Conservation (phyloP, 257 asterid species). For the Solanum dulcamara region DNA sequence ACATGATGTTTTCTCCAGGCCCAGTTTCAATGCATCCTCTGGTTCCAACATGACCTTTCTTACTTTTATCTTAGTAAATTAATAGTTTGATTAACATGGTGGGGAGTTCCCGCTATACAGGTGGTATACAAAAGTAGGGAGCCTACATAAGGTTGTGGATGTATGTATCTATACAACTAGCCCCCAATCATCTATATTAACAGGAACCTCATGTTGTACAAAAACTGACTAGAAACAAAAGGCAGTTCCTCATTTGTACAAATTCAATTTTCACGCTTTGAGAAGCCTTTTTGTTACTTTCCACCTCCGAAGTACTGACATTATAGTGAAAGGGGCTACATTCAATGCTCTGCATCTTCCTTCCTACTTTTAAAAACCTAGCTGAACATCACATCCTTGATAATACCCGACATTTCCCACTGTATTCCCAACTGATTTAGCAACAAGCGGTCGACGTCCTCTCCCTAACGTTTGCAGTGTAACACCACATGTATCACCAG, state of each 20-base stretch:
- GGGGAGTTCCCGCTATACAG: not conserved
- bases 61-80: not conserved
- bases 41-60: not conserved
- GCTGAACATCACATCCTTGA: not conserved
- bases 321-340: not conserved
- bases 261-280: not conserved
- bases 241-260: not conserved
- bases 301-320: not conserved
- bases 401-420: not conserved
- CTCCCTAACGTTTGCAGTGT: not conserved
- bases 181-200: not conserved
- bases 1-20: not conserved
- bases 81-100: not conserved
- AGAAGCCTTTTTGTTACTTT: not conserved
- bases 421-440: not conserved
- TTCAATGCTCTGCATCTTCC: not conserved
- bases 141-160: not conserved
- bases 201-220: not conserved
- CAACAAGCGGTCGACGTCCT: not conserved
- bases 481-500: not conserved
- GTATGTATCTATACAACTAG: not conserved
- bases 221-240: not conserved
- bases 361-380: not conserved
- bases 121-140: not conserved
- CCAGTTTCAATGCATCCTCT: not conserved